phyloP scores from a whole-genome alignment of 2,329 filamentous ascomycete genomes.

The Colletotrichum cereale region DNA sequence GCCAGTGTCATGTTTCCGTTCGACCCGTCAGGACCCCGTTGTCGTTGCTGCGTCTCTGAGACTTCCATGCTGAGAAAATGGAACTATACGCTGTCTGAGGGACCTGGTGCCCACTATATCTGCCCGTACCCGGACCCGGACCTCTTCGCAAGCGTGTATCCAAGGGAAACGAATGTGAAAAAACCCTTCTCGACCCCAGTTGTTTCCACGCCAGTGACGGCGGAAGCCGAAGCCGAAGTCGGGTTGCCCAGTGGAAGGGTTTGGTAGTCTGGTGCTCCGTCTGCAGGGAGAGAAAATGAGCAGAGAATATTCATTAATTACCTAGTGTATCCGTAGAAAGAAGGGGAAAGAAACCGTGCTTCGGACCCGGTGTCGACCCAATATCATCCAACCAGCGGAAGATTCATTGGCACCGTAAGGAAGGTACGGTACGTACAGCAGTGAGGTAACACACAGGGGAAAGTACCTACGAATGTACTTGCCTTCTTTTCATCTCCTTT shows the following conservation, averaged over 20 bases:
- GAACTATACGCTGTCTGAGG: constrained; percentile 1
- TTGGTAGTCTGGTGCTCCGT: constrained; percentile 27
- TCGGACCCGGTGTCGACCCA: constrained; percentile 6
- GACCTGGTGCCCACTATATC: constrained; percentile 1
- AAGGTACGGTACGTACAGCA: not conserved
- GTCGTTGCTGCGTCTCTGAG: constrained; percentile 7
- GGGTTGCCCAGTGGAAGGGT: constrained; percentile 39
- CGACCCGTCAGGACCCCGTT: constrained; percentile 13
- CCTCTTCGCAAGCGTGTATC: constrained; percentile 11
- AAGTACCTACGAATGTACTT: too few relatives aligned
- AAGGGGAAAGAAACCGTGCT: constrained; percentile 14
- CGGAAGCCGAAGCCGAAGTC: constrained; percentile 12
- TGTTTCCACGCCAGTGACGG: constrained; percentile 19
- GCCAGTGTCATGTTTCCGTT: constrained; percentile 2
- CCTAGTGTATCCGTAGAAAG: too few relatives aligned
- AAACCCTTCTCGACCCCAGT: constrained; percentile 20
- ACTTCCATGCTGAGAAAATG: not conserved
- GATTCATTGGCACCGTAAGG: not conserved
- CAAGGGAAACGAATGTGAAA: not conserved
- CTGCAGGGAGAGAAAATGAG: constrained; percentile 24
- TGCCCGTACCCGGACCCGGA: constrained; percentile 4
- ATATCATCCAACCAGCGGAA: not conserved
- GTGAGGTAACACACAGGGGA: not conserved
- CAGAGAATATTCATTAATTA: not conserved
- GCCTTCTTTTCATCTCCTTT: too few relatives aligned